These are phyloP conservation scores for Carex scoparia DNA, from an alignment of 176 grass and related monocot genomes.

Conservation along the genomic window DNA sequence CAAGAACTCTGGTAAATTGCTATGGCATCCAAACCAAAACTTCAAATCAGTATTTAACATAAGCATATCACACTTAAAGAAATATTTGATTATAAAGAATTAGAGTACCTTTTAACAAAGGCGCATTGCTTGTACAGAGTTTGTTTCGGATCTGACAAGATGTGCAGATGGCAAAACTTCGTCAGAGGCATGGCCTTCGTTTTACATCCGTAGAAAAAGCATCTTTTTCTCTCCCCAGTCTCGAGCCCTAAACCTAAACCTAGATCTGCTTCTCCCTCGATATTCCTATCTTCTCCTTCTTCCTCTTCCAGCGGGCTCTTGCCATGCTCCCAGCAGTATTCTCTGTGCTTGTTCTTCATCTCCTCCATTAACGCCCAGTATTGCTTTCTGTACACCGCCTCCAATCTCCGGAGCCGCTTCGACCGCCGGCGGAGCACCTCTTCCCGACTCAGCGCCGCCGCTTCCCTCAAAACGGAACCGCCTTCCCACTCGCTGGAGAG, in stretches of 20 bases:
- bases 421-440: conserved; percentile 67
- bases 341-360: conserved; percentile 53
- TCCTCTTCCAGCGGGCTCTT: conserved; percentile 51
- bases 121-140: conserved; percentile 70
- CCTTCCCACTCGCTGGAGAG: conserved; percentile 32
- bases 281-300: not conserved
- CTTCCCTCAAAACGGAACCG: not conserved
- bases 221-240: conserved; percentile 55
- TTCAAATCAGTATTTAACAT: not conserved
- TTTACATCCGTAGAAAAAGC: conserved; percentile 69
- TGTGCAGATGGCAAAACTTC: conserved; percentile 74
- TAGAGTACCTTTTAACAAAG: conserved; percentile 50
- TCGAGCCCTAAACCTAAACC: not conserved
- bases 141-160: conserved; percentile 67
- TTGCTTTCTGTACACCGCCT: conserved; percentile 37
- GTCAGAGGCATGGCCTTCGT: conserved; percentile 80
- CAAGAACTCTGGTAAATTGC: not conserved
- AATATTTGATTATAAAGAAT: not conserved
- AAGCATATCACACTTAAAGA: not conserved
- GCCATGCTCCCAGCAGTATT: conserved; percentile 75
- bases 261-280: not conserved
- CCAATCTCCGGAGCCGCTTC: conserved; percentile 38
- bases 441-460: conserved; percentile 63
- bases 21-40: not conserved
- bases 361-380: conserved; percentile 83